These are phyloP conservation scores for Amaranthus tricolor DNA, from an alignment of 179 eudicot species.

Conservation along the genomic window DNA sequence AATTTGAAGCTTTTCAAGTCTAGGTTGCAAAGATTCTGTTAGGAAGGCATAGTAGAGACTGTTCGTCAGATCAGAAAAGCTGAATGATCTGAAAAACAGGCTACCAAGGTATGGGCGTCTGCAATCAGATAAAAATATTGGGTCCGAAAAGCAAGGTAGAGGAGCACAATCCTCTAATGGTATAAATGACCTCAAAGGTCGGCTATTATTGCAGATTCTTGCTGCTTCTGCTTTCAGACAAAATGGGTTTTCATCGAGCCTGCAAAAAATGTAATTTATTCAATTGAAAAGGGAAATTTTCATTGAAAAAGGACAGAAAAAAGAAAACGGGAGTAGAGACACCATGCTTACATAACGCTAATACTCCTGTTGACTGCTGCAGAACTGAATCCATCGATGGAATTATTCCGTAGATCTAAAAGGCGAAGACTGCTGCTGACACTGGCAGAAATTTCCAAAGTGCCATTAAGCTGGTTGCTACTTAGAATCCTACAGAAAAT, in stretches of 20 bases:
- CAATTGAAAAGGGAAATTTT: background rate
- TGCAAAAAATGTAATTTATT: constrained; percentile 32
- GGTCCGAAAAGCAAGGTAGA: constrained; percentile 35
- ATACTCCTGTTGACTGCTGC: constrained; percentile 27
- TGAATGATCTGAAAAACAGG: constrained; percentile 52
- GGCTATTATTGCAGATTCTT: constrained; percentile 27
- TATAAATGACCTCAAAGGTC: too few species aligned
- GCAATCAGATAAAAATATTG: constrained; percentile 50
- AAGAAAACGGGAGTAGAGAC: background rate
- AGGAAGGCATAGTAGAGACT: constrained; percentile 34
- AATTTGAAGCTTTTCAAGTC: constrained; percentile 28
- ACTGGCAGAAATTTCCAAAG: constrained; percentile 44
- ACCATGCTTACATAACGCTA: constrained; percentile 28
- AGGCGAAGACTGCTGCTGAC: constrained; percentile 43
- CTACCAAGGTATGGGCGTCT: constrained; percentile 57
- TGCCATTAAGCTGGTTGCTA: constrained; percentile 55
- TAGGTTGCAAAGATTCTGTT: constrained; percentile 29
- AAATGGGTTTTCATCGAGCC: constrained; percentile 51
- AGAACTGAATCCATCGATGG: constrained; percentile 31
- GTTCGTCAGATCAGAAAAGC: constrained; percentile 52
- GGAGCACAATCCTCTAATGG: constrained; percentile 31
- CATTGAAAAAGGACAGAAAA: background rate
- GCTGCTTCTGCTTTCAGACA: constrained; percentile 39
- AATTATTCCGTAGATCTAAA: constrained; percentile 55
- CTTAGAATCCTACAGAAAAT: constrained; percentile 40